Percentiles rank a stretch among this genome's conserved stretches.
These are phyloP conservation scores for Linnemannia schmuckeri DNA, from an alignment of 192 early-diverging fungal species.

Conservation along the genomic window DNA sequence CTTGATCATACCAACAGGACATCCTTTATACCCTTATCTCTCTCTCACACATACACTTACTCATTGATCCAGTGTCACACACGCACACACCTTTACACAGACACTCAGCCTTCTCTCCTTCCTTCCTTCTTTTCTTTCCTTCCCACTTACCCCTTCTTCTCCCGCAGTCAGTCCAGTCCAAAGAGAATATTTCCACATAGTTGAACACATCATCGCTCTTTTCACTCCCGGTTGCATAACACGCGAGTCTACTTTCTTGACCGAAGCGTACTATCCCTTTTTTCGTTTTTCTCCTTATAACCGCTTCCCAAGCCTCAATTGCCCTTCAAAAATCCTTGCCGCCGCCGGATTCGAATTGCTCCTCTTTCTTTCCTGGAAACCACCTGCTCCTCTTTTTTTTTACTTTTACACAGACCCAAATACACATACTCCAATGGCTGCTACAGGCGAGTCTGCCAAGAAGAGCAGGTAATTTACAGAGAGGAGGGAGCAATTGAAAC, in stretches of 20 bases:
- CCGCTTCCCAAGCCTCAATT: background rate
- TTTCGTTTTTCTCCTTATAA: too few relatives aligned
- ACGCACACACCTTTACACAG: background rate
- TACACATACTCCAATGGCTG: constrained; percentile 22
- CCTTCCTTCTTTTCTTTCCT: background rate
- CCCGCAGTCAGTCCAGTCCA: constrained; percentile 1
- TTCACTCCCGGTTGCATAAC: background rate
- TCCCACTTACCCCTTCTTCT: background rate
- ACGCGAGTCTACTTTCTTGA: background rate
- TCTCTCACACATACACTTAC: background rate
- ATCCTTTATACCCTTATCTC: background rate
- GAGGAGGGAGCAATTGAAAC: background rate
- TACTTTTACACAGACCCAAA: background rate
- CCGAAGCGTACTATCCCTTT: too few relatives aligned
- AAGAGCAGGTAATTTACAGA: constrained; percentile 40
- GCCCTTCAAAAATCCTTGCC: background rate
- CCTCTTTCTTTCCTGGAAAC: background rate
- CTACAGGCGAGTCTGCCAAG: constrained; percentile 48
- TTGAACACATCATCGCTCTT: background rate
- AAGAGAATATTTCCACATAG: background rate
- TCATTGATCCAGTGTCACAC: background rate
- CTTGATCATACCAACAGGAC: constrained; percentile 6
- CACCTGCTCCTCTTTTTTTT: background rate
- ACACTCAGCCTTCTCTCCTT: background rate
- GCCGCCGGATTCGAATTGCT: background rate